phyloP scores from a whole-genome alignment of 2,329 filamentous ascomycete species.

The Hymenoscyphus fructigenus region DNA sequence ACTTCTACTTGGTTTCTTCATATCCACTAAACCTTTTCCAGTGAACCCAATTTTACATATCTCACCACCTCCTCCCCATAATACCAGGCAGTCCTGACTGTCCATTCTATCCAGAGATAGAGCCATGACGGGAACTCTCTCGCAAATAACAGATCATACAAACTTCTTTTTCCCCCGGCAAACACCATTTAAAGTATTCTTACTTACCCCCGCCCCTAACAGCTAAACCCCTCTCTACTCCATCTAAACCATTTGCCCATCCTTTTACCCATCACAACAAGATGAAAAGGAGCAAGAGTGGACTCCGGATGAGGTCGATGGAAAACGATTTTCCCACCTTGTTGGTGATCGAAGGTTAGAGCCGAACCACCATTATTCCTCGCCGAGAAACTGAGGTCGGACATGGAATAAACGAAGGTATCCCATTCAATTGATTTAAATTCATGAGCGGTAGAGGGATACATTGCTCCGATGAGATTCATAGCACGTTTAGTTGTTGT shows the following conservation, averaged over 20 bases:
- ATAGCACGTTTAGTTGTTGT: background rate
- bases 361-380: background rate
- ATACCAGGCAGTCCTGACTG: no score
- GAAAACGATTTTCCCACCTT: background rate
- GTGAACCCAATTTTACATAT: no score
- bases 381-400: background rate
- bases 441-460: background rate
- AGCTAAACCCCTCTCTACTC: background rate
- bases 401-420: background rate
- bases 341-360: background rate
- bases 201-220: background rate
- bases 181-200: no score
- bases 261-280: background rate
- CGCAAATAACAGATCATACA: no score
- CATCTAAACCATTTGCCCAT: slow-evolving; percentile 4
- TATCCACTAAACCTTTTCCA: no score
- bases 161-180: no score
- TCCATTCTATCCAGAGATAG: no score
- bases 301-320: background rate
- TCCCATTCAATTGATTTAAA: background rate
- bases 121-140: no score
- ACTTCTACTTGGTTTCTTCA: no score
- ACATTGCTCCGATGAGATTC: background rate
- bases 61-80: no score
- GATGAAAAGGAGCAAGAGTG: background rate